Evolutionary conservation across 2,329 filamentous ascomycete genomes (phyloP).

Genomic region (Coleophoma cylindrospora): DNA sequence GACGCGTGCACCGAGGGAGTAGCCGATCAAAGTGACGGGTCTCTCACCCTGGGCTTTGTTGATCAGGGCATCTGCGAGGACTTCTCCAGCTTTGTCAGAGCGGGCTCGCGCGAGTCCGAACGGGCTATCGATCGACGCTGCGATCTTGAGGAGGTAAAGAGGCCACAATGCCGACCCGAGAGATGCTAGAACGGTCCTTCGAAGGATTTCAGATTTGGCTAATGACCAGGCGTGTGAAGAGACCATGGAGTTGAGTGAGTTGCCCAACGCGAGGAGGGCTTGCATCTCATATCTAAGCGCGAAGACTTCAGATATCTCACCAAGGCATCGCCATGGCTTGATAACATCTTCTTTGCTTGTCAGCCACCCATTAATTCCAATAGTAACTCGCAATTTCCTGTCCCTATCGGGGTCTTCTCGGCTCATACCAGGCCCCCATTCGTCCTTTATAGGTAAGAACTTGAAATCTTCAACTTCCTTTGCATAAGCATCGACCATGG

Average conservation of each 20-base stretch:
- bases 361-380: constrained; percentile 86
- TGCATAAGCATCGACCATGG: constrained; percentile 85
- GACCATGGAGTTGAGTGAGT: constrained; percentile 66
- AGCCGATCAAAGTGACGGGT: constrained; percentile 57
- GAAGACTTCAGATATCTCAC: constrained; percentile 71
- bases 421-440: constrained; percentile 20
- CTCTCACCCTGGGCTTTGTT: constrained; percentile 69
- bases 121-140: constrained; percentile 53
- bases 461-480: constrained; percentile 77
- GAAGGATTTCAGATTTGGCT: constrained; percentile 58
- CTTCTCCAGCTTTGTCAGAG: constrained; percentile 55
- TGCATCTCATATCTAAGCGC: constrained; percentile 80
- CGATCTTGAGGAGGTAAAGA: constrained; percentile 42
- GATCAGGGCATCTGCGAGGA: constrained; percentile 62
- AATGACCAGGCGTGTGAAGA: constrained; percentile 48
- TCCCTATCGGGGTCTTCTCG: constrained; percentile 29
- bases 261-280: constrained; percentile 70
- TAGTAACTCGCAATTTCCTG: constrained; percentile 66
- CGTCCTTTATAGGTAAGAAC: constrained; percentile 67
- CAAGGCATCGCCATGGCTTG: constrained; percentile 73
- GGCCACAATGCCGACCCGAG: constrained; percentile 45
- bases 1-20: constrained; percentile 55
- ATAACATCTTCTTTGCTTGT: constrained; percentile 69
- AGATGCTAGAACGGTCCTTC: constrained; percentile 38
- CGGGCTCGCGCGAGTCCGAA: constrained; percentile 54